Conservation (phyloP, 495 filamentous ascomycete species). For the Aspergillus bertholletiae region DNA sequence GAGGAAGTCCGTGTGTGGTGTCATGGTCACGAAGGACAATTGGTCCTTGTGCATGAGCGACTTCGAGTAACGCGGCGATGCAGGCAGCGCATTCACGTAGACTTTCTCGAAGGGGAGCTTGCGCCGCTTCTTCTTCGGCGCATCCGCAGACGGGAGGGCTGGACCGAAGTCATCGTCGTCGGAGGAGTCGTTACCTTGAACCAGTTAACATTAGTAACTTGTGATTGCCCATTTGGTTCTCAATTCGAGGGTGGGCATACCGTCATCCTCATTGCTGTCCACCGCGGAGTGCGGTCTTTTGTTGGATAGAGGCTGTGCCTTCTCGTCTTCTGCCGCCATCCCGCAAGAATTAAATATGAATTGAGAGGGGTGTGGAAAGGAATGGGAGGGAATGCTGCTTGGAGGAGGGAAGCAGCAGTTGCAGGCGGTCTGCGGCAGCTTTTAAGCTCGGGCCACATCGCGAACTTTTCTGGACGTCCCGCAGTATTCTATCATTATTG, state of each 20-base stretch:
- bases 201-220: not conserved
- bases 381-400: not conserved
- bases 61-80: constrained; percentile 81
- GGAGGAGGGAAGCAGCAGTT: constrained; percentile 1
- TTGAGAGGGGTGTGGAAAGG: not conserved
- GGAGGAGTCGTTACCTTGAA: constrained; percentile 55
- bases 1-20: constrained; percentile 86
- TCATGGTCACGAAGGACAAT: constrained; percentile 78
- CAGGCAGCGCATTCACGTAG: constrained; percentile 85
- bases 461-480: constrained; percentile 37
- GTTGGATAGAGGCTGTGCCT: constrained; percentile 13
- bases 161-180: constrained; percentile 96
- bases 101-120: constrained; percentile 92
- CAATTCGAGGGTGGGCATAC: constrained; percentile 15
- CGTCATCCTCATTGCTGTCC: constrained; percentile 29
- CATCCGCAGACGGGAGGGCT: constrained; percentile 68
- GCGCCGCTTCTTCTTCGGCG: constrained; percentile 85
- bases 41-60: constrained; percentile 99
- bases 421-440: constrained; percentile 29
- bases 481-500: constrained; percentile 10
- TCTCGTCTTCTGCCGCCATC: constrained; percentile 33
- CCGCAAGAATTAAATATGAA: constrained; percentile 1
- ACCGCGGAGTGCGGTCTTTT: constrained; percentile 41
- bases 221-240: not conserved
- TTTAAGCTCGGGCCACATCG: constrained; percentile 39